Percentiles rank a stretch among this genome's conserved stretches.
Conservation (phyloP, 2,329 filamentous ascomycete species). For the Arthrobotrys conoides region DNA sequence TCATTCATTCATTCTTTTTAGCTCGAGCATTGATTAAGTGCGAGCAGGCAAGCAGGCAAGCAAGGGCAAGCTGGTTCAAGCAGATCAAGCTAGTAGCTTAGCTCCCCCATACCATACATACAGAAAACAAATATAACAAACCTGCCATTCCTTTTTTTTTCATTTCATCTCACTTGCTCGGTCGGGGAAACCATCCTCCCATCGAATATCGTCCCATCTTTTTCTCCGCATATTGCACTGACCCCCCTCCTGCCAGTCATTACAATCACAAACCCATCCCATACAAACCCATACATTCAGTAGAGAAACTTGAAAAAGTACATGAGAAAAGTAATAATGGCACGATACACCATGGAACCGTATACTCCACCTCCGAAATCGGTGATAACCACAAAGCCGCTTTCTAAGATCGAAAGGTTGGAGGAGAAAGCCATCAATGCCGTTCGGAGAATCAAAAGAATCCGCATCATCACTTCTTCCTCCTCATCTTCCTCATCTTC, state of each 20-base stretch:
- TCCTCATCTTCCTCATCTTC: not conserved
- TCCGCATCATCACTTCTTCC: conserved; percentile 22
- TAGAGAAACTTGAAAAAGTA: too few species aligned
- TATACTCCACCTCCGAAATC: conserved; percentile 20
- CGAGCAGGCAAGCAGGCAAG: too few species aligned
- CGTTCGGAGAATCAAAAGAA: conserved; percentile 48
- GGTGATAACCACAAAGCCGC: not conserved
- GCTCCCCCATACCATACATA: too few species aligned
- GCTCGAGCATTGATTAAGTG: too few species aligned
- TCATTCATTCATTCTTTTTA: too few species aligned
- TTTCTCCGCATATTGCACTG: conserved; percentile 3
- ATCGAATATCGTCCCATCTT: conserved; percentile 28
- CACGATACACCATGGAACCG: conserved; percentile 34
- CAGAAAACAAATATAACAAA: not conserved
- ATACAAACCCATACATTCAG: not conserved
- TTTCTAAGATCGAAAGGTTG: conserved; percentile 33
- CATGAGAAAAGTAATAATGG: conserved; percentile 22
- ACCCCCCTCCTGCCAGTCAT: conserved; percentile 9
- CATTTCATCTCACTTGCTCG: too few species aligned
- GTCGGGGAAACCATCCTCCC: not conserved
- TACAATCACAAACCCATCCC: not conserved
- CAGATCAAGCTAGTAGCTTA: too few species aligned
- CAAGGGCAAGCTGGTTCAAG: too few species aligned
- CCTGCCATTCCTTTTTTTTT: conserved; percentile 14
- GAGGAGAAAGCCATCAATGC: conserved; percentile 42